Evolutionary conservation across 2,329 filamentous ascomycete species (phyloP).

Genomic region (Graphilbum ipis-grandicollis): DNA sequence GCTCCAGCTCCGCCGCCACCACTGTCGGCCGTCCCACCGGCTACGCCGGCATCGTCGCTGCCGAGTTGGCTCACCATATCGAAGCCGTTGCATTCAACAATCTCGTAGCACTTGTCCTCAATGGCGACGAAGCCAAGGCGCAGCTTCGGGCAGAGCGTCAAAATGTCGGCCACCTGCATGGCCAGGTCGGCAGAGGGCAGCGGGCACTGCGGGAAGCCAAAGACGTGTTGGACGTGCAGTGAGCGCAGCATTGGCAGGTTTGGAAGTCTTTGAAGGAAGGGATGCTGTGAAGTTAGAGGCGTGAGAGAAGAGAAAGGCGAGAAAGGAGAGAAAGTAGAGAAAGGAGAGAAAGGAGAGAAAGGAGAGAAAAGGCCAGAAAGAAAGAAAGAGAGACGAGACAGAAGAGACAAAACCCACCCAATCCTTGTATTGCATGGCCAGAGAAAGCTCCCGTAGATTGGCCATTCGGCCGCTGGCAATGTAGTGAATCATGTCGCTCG

Average conservation of each 20-base stretch:
- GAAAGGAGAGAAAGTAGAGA: neutral
- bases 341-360: neutral
- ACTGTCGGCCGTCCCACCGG: too few species aligned
- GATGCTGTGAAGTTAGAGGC: conserved; percentile 35
- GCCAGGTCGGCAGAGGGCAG: conserved; percentile 39
- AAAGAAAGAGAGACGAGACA: neutral
- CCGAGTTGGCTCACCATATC: too few species aligned
- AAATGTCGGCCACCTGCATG: conserved; percentile 60
- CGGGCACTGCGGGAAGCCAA: conserved; percentile 13
- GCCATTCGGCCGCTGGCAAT: conserved; percentile 63
- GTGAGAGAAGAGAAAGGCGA: neutral
- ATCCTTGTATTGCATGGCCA: conserved; percentile 56
- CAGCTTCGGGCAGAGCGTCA: conserved; percentile 58
- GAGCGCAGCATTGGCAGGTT: conserved; percentile 50
- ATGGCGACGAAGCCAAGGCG: conserved; percentile 65
- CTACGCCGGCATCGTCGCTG: too few species aligned
- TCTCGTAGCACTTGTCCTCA: conserved; percentile 64
- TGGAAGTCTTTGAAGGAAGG: conserved; percentile 59
- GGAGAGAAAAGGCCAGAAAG: conserved; percentile 2
- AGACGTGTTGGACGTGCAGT: conserved; percentile 14
- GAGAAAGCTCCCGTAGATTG: conserved; percentile 51
- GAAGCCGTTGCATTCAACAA: conserved; percentile 41
- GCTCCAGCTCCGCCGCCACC: conserved; percentile 10
- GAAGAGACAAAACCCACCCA: conserved; percentile 40
- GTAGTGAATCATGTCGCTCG: conserved; percentile 50